Percentiles rank a stretch among this genome's conserved stretches.
phyloP scores from a whole-genome alignment of 805 yeast species.

The Alloascoidea hylecoeti region DNA sequence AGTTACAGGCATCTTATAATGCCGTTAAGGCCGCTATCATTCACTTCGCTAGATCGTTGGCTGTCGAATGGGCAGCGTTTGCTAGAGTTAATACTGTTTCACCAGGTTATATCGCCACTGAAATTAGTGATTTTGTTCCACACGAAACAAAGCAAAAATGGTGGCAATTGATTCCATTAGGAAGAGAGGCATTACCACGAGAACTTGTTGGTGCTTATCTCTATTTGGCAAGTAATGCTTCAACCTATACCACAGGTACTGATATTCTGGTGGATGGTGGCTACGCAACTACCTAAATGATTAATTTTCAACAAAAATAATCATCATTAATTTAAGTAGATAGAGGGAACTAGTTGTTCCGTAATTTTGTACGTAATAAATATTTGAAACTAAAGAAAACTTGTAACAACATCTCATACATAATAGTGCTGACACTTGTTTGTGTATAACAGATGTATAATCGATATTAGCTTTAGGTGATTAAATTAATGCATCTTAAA shows the following conservation, averaged over 20 bases:
- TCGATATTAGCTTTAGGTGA: no score
- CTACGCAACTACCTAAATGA: conserved; percentile 32
- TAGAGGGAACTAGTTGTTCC: no score
- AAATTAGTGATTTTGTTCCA: conserved; percentile 36
- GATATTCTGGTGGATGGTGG: conserved; percentile 77
- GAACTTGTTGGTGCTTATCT: conserved; percentile 73
- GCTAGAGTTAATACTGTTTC: conserved; percentile 76
- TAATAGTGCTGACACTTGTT: no score
- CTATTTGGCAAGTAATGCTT: conserved; percentile 70
- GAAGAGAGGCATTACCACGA: conserved; percentile 59
- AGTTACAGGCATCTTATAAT: conserved; percentile 75
- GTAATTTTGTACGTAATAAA: no score
- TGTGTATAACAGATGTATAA: no score
- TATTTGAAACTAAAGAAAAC: no score
- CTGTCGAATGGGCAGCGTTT: conserved; percentile 81
- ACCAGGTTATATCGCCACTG: conserved; percentile 80
- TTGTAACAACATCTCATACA: no score
- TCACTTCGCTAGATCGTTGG: conserved; percentile 64
- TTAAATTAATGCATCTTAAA: no score
- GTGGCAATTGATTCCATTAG: conserved; percentile 45
- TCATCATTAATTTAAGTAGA: no score
- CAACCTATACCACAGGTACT: conserved; percentile 67
- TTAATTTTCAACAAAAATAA: no score
- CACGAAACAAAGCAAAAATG: conserved; percentile 30
- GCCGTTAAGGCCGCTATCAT: conserved; percentile 77